phyloP scores from a whole-genome alignment of 140 eudicot species.

The Flaveria floridana region DNA sequence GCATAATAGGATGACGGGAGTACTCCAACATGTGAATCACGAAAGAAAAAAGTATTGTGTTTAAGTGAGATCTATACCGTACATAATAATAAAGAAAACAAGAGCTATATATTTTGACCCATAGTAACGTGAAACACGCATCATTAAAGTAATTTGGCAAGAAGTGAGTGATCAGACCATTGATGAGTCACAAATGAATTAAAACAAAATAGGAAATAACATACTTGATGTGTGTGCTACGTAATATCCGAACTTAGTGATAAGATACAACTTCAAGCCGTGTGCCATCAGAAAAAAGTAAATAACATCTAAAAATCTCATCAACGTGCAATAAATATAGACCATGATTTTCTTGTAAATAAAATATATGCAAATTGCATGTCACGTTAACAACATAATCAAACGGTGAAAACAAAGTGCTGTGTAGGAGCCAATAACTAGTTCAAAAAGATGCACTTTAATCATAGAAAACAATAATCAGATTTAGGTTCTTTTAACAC shows the following conservation, averaged over 20 bases:
- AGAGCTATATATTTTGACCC: not conserved
- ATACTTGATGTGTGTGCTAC: not conserved
- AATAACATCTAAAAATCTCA: constrained; percentile 6
- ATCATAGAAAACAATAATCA: constrained; percentile 2
- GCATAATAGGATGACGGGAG: constrained; percentile 21
- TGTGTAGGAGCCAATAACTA: not conserved
- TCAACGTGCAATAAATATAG: not conserved
- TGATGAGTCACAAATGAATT: not conserved
- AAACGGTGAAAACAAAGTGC: not conserved
- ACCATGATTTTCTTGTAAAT: constrained; percentile 1
- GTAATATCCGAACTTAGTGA: not conserved
- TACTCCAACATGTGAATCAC: not conserved
- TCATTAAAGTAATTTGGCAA: constrained; percentile 7
- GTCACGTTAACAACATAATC: not conserved
- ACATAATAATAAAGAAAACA: constrained; percentile 4
- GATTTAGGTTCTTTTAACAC: constrained; percentile 17
- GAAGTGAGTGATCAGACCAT: constrained; percentile 6
- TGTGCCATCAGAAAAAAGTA: constrained; percentile 20
- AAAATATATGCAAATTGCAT: constrained; percentile 4
- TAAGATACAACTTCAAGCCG: constrained; percentile 5
- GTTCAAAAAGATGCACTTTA: not conserved
- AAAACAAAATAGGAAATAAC: not conserved
- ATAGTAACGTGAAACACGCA: constrained; percentile 7
- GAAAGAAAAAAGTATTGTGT: constrained; percentile 7
- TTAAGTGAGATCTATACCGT: not conserved